These are phyloP conservation scores for Hypoxylon sp. DNA, from an alignment of 2,329 filamentous ascomycete genomes.

Conservation along the genomic window DNA sequence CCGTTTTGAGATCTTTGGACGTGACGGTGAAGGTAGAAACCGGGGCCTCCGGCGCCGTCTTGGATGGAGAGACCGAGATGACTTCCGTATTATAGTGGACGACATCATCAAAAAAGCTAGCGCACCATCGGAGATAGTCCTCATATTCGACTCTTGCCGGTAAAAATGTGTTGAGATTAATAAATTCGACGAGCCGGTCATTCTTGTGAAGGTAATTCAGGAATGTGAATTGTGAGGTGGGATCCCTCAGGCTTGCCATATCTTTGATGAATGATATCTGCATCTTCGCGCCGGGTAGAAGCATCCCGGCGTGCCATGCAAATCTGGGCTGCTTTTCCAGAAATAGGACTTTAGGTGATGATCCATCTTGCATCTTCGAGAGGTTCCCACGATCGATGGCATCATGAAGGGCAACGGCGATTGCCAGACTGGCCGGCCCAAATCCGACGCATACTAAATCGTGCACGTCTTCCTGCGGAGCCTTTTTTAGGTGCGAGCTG, in stretches of 20 bases:
- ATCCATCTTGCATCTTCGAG: constrained; percentile 55
- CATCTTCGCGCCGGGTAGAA: constrained; percentile 93
- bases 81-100: constrained; percentile 87
- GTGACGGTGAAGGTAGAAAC: constrained; percentile 78
- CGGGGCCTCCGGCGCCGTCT: constrained; percentile 61
- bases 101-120: constrained; percentile 79
- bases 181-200: constrained; percentile 87
- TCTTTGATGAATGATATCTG: constrained; percentile 99
- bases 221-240: constrained; percentile 93
- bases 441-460: constrained; percentile 94
- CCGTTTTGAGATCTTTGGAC: constrained; percentile 73
- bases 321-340: constrained; percentile 88
- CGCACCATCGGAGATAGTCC: constrained; percentile 95
- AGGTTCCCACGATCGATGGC: constrained; percentile 69
- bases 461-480: constrained; percentile 74
- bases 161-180: constrained; percentile 90
- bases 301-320: constrained; percentile 96
- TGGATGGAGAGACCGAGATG: constrained; percentile 75
- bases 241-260: constrained; percentile 89
- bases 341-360: constrained; percentile 82
- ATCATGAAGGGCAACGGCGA: constrained; percentile 91
- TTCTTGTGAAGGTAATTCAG: constrained; percentile 92
- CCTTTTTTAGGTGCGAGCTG: constrained; percentile 65
- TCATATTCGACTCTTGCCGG: constrained; percentile 91
- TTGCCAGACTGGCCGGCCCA: constrained; percentile 89